Evolutionary conservation across 495 filamentous ascomycete species (phyloP).

Genomic region (Pyrenopolyporus hunteri): DNA sequence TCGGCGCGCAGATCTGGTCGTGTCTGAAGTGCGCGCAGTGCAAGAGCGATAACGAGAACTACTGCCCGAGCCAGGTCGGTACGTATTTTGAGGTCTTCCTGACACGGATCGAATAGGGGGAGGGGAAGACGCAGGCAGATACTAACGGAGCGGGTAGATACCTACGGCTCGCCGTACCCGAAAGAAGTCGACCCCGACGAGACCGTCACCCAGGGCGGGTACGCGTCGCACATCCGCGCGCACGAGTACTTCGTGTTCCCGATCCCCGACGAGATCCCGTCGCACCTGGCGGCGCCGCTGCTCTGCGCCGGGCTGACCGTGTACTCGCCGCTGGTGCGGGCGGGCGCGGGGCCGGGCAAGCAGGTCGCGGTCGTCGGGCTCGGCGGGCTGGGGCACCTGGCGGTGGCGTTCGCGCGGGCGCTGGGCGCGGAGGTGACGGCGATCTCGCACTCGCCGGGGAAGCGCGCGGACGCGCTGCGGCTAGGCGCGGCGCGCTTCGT

Average conservation of each 20-base stretch:
- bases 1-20: conserved; percentile 77
- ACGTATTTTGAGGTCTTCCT: conserved; percentile 6
- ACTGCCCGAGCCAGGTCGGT: conserved; percentile 69
- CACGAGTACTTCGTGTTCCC: conserved; percentile 78
- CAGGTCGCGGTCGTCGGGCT: conserved; percentile 74
- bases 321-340: conserved; percentile 69
- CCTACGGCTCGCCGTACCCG: conserved; percentile 69
- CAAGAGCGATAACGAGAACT: conserved; percentile 70
- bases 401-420: conserved; percentile 64
- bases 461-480: conserved; percentile 65
- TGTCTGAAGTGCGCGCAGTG: conserved; percentile 63
- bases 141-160: conserved; percentile 37
- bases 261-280: conserved; percentile 72
- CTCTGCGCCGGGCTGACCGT: conserved; percentile 80
- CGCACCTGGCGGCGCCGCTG: conserved; percentile 72
- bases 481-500: conserved; percentile 72
- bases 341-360: conserved; percentile 68
- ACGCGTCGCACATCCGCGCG: conserved; percentile 65
- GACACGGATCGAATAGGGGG: not conserved
- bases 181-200: conserved; percentile 40
- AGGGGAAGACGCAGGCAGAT: not conserved
- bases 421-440: conserved; percentile 71
- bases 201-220: conserved; percentile 46
- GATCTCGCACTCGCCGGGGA: conserved; percentile 65
- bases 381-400: conserved; percentile 76